Conservation (phyloP, 352 stramenopile genomes). For the Phytophthora pseudosyringae region DNA sequence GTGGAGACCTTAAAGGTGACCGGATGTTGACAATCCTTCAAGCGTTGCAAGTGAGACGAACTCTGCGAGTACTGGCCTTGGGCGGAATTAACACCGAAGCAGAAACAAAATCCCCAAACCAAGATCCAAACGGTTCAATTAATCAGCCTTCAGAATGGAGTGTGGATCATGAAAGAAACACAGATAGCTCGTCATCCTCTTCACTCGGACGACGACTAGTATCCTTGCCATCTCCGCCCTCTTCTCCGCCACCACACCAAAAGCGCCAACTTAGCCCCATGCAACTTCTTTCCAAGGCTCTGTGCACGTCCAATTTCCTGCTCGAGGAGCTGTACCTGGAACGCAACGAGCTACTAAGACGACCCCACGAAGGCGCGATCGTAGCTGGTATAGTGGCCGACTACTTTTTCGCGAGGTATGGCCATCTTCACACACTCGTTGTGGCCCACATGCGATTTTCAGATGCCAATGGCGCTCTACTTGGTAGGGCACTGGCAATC, state of each 20-base stretch:
- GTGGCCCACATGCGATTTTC: constrained; percentile 51
- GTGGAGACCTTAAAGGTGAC: constrained; percentile 40
- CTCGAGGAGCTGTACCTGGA: constrained; percentile 73
- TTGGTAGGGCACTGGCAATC: constrained; percentile 58
- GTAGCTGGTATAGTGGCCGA: constrained; percentile 62
- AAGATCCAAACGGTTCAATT: constrained; percentile 7
- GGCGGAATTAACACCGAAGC: constrained; percentile 35
- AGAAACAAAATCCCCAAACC: constrained; percentile 2
- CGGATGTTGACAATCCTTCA: constrained; percentile 42
- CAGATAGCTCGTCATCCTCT: not conserved
- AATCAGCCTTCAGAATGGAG: not conserved
- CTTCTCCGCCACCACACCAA: constrained; percentile 19
- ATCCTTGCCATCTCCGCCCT: constrained; percentile 14
- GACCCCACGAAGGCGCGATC: constrained; percentile 33
- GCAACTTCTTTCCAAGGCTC: constrained; percentile 38
- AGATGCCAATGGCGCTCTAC: constrained; percentile 39
- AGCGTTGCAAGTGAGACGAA: constrained; percentile 50
- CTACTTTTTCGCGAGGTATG: constrained; percentile 82
- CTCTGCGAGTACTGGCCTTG: constrained; percentile 51
- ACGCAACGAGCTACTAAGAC: constrained; percentile 45
- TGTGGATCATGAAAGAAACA: not conserved
- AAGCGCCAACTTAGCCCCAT: constrained; percentile 35
- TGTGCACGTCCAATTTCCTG: constrained; percentile 64
- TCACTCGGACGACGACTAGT: not conserved
- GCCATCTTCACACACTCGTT: constrained; percentile 51